These are phyloP conservation scores for Fusarium neocosmosporiellum DNA, from an alignment of 2,329 filamentous ascomycete species.

Conservation along the genomic window DNA sequence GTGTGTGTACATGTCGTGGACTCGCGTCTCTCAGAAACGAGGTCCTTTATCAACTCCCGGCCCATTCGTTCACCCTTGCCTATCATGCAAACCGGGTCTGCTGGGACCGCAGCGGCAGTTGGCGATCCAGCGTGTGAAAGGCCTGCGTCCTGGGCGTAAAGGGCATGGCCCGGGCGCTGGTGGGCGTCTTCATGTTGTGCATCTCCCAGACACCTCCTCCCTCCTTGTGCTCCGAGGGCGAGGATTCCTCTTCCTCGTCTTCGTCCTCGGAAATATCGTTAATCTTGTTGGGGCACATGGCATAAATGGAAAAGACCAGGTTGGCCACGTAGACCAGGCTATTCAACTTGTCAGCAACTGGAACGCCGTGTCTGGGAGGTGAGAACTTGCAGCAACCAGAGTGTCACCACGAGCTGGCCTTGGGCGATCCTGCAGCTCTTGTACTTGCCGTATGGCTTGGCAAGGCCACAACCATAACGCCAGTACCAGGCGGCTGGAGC, in stretches of 20 bases:
- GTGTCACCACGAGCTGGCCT: constrained; percentile 70
- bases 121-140: constrained; percentile 71
- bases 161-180: constrained; percentile 51
- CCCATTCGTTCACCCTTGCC: not conserved
- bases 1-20: not conserved
- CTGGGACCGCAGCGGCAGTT: constrained; percentile 62
- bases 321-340: constrained; percentile 72
- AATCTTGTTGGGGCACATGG: constrained; percentile 66
- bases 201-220: constrained; percentile 66
- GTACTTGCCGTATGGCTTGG: constrained; percentile 63
- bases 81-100: constrained; percentile 32
- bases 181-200: constrained; percentile 59
- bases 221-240: constrained; percentile 50
- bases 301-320: constrained; percentile 68
- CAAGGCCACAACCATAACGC: constrained; percentile 73
- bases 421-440: constrained; percentile 76
- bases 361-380: not conserved
- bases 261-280: constrained; percentile 60
- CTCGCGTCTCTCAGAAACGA: not conserved
- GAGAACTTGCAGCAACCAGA: constrained; percentile 74
- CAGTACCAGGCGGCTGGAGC: constrained; percentile 80
- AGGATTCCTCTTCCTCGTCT: constrained; percentile 54
- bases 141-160: constrained; percentile 76
- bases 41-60: not conserved
- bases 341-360: not conserved